phyloP scores from a whole-genome alignment of 176 grass and related monocot species.

The Carex scoparia region DNA sequence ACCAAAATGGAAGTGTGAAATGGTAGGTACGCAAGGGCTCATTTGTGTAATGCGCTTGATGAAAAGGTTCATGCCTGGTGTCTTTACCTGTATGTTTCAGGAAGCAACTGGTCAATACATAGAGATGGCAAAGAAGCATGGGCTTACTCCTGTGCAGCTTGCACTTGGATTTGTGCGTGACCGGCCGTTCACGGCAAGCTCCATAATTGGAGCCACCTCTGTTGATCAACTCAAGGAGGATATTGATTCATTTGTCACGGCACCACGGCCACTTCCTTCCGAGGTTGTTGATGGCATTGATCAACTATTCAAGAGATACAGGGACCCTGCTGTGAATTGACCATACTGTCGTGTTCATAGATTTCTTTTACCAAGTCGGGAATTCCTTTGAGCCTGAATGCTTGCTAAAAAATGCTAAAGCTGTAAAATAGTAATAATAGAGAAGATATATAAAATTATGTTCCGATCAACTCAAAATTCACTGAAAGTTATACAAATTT shows the following conservation, averaged over 20 bases:
- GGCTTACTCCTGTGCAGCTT: conserved; percentile 67
- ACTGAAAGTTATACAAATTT: too few relatives aligned
- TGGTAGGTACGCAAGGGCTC: neutral
- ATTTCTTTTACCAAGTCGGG: neutral
- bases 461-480: too few relatives aligned
- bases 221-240: conserved; percentile 79
- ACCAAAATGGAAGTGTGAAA: neutral
- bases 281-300: conserved; percentile 52
- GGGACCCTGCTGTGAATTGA: conserved; percentile 60
- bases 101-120: conserved; percentile 63
- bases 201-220: conserved; percentile 79
- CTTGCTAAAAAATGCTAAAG: neutral
- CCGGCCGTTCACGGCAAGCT: conserved; percentile 60
- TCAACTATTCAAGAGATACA: conserved; percentile 64
- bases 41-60: neutral
- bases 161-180: conserved; percentile 76
- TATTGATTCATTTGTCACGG: conserved; percentile 44
- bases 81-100: conserved; percentile 2
- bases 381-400: neutral
- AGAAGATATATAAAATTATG: too few relatives aligned
- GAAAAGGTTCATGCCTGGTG: neutral
- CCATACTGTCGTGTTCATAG: neutral
- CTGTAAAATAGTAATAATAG: too few relatives aligned
- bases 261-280: conserved; percentile 46
- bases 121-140: conserved; percentile 64